Conservation (phyloP, 2,329 filamentous ascomycete genomes). For the Trichophyton benhamiae region DNA sequence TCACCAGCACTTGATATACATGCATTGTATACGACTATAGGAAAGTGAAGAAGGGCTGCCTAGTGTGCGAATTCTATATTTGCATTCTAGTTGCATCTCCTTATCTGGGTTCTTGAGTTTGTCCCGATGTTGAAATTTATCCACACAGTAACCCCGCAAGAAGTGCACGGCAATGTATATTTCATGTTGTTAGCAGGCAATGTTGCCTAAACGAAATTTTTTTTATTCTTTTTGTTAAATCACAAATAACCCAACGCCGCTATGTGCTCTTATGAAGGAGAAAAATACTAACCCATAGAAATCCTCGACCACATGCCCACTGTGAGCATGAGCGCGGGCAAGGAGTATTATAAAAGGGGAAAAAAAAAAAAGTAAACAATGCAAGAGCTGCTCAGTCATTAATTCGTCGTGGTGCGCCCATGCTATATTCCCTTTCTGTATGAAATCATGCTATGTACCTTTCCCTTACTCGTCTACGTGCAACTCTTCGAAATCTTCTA, state of each 20-base stretch:
- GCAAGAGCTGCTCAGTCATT: not conserved
- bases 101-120: no score
- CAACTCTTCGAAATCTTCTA: constrained; percentile 90
- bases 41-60: no score
- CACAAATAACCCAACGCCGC: not conserved
- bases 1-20: no score
- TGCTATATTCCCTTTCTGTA: not conserved
- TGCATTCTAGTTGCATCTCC: no score
- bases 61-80: no score
- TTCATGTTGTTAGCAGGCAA: not conserved
- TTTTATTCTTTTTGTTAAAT: not conserved
- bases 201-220: not conserved
- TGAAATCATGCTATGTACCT: not conserved
- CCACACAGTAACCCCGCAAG: not conserved
- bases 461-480: constrained; percentile 40
- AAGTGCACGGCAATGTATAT: not conserved
- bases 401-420: not conserved
- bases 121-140: no score
- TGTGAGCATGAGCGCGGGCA: no score
- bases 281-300: not conserved
- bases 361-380: not conserved
- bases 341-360: no score
- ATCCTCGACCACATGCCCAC: no score
- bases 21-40: no score
- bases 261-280: not conserved